phyloP scores from a whole-genome alignment of 2,329 filamentous ascomycete species.

The Sclerotinia nivalis region DNA sequence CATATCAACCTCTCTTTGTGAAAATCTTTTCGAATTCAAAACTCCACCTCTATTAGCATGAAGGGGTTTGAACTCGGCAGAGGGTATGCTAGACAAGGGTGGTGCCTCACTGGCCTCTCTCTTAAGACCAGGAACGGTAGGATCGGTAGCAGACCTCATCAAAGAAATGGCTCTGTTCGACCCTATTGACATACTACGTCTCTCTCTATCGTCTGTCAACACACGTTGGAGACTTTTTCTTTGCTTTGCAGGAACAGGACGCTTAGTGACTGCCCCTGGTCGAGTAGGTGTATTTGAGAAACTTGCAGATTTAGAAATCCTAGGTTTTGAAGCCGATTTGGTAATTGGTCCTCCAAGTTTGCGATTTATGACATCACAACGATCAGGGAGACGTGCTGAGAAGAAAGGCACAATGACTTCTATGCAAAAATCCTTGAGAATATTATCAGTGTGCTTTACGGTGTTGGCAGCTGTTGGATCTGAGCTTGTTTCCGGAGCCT shows the following conservation, averaged over 20 bases:
- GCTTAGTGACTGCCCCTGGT: slow-evolving; percentile 55
- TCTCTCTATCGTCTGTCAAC: slow-evolving; percentile 57
- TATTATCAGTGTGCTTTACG: slow-evolving; percentile 49
- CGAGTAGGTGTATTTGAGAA: slow-evolving; percentile 48
- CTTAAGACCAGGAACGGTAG: slow-evolving; percentile 62
- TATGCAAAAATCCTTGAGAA: slow-evolving; percentile 73
- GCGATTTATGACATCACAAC: slow-evolving; percentile 69
- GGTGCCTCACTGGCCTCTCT: slow-evolving; percentile 65
- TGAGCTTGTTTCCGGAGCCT: slow-evolving; percentile 42
- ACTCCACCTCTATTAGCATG: slow-evolving; percentile 43
- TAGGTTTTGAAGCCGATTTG: slow-evolving; percentile 56
- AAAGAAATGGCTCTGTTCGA: slow-evolving; percentile 62
- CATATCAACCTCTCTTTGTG: slow-evolving; percentile 55
- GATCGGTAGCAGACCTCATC: slow-evolving; percentile 67
- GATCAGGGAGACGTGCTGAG: slow-evolving; percentile 70
- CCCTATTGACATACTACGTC: slow-evolving; percentile 56
- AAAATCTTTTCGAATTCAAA: slow-evolving; percentile 48
- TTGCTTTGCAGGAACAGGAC: slow-evolving; percentile 46
- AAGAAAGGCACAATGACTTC: slow-evolving; percentile 84
- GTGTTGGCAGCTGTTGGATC: slow-evolving; percentile 29
- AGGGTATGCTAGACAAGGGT: slow-evolving; percentile 52
- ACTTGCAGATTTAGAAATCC: slow-evolving; percentile 47
- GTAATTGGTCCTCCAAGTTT: slow-evolving; percentile 74
- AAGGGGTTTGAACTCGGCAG: slow-evolving; percentile 42
- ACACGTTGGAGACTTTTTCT: slow-evolving; percentile 61